phyloP scores from a whole-genome alignment of 2,329 filamentous ascomycete genomes.

The Phialophora macrospora region DNA sequence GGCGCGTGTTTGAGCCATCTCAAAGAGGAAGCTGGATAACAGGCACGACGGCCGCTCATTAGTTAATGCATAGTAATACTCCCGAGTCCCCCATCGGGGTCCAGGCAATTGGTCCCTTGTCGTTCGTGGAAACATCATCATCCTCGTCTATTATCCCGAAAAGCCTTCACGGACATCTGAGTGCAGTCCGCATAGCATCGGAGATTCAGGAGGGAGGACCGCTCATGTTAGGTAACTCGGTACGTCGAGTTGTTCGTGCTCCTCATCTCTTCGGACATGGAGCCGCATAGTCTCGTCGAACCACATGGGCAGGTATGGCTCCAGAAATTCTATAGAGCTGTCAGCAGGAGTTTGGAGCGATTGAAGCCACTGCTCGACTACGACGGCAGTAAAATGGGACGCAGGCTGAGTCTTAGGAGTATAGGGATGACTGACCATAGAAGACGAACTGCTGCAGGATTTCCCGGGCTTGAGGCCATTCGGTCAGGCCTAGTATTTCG shows the following conservation, averaged over 20 bases:
- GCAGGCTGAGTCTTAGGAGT: not conserved
- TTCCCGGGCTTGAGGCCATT: slow-evolving; percentile 15
- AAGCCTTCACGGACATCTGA: not conserved
- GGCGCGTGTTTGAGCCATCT: slow-evolving; percentile 21
- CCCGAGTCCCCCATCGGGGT: not conserved
- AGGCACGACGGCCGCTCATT: not conserved
- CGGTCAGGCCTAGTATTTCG: slow-evolving; percentile 7
- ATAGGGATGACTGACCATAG: slow-evolving; percentile 7
- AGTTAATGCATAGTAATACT: too few relatives aligned
- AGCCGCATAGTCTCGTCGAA: slow-evolving; percentile 18
- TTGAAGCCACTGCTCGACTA: not conserved
- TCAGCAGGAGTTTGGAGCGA: not conserved
- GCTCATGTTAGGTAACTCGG: not conserved
- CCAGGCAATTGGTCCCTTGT: not conserved
- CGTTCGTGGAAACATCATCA: not conserved
- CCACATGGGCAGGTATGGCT: slow-evolving; percentile 15
- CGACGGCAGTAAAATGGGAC: not conserved
- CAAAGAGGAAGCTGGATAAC: not conserved
- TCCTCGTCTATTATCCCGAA: not conserved
- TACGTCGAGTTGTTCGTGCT: not conserved
- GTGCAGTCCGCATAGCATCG: too few relatives aligned
- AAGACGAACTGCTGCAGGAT: slow-evolving; percentile 16
- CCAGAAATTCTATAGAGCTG: slow-evolving; percentile 18
- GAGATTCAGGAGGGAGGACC: not conserved
- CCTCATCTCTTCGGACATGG: not conserved